These are phyloP conservation scores for Pseudocercospora cruenta DNA, from an alignment of 2,329 filamentous ascomycete species.

Conservation along the genomic window DNA sequence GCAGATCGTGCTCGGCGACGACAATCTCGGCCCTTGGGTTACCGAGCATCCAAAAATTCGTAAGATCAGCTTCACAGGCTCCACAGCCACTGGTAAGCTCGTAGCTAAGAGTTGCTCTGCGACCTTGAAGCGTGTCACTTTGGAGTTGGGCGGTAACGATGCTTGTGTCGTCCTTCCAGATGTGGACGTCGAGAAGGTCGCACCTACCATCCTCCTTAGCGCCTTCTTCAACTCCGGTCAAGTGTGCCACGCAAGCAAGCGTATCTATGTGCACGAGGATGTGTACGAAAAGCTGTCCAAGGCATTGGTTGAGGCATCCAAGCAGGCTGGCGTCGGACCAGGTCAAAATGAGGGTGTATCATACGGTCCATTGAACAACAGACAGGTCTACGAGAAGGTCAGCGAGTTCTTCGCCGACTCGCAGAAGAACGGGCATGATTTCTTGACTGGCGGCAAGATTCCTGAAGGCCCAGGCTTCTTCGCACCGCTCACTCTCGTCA, in stretches of 20 bases:
- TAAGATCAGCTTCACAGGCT: constrained; percentile 88
- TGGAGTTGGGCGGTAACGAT: constrained; percentile 92
- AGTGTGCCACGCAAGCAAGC: constrained; percentile 88
- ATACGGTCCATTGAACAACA: no score
- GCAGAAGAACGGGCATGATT: no score
- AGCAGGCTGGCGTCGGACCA: constrained; percentile 74
- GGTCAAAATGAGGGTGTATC: constrained; percentile 57
- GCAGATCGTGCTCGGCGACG: constrained; percentile 87
- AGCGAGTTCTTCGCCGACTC: no score
- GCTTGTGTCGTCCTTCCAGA: constrained; percentile 83
- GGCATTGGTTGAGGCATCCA: constrained; percentile 77
- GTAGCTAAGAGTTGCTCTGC: constrained; percentile 77
- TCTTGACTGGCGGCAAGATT: no score
- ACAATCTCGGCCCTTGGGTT: constrained; percentile 49
- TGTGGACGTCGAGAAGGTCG: constrained; percentile 84
- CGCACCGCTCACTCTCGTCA: constrained; percentile 72
- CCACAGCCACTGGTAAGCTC: constrained; percentile 79
- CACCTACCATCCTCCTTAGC: constrained; percentile 88
- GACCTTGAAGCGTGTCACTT: constrained; percentile 59
- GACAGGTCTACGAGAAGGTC: no score
- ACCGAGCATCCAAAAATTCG: constrained; percentile 73
- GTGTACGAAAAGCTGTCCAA: constrained; percentile 80
- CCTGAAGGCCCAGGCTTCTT: constrained; percentile 23
- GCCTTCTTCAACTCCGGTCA: constrained; percentile 96
- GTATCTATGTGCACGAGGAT: constrained; percentile 85